Evolutionary conservation across 2,329 filamentous ascomycete species (phyloP), one percentile per base, ranked within the genome.

Genomic region (Penicillium sp.): DNA sequence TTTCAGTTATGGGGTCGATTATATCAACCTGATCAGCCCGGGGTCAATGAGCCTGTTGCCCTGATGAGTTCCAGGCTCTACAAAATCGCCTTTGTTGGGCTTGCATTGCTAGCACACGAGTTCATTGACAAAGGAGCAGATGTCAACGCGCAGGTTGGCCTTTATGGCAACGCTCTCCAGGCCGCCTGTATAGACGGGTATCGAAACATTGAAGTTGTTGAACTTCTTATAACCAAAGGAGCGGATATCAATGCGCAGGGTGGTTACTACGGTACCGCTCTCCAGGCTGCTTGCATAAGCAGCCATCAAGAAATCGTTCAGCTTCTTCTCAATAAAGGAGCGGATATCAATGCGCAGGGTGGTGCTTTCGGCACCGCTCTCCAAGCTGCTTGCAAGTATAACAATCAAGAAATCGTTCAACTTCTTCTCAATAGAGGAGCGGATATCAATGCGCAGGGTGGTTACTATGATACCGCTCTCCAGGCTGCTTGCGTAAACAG

Each of bases 1-100:
- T 50, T 56, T 22, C 42, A 56, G 50, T 45, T 38, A 34, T 56
- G 45, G 54, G 10, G 3, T 53, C 36, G 49, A 18, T 44, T 53
- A 13, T 53, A 49, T 50, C 42, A 50, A 46, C 43, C 46, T 45
- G 47, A 53, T 21, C 16, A 5, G 39, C 7, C 21, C 6, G 39
- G 16, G 7, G 18, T 18, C 21, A 8, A 21, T 7, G 39, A 22
- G 7, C 16, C 16, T 7, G 16, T n/a, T 7, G 18, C 39, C 39
- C 21, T 2, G n/a, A 6, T 6, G 39, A 41, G 16, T 2, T 41
- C 39, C 6, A 21, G 16, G 3, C 39, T 41, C 2, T 41, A 41
- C 24, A 40, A 22, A n/a, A 16, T 7, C 21, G 21, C 39, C 16
- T 41, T 22, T 18, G 5, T 11, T 34, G 32, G 32, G 32, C 32